Percentiles rank a stretch among this genome's conserved stretches.
Evolutionary conservation across 176 grass and related monocot species (phyloP).

Genomic region (Lolium perenne): DNA sequence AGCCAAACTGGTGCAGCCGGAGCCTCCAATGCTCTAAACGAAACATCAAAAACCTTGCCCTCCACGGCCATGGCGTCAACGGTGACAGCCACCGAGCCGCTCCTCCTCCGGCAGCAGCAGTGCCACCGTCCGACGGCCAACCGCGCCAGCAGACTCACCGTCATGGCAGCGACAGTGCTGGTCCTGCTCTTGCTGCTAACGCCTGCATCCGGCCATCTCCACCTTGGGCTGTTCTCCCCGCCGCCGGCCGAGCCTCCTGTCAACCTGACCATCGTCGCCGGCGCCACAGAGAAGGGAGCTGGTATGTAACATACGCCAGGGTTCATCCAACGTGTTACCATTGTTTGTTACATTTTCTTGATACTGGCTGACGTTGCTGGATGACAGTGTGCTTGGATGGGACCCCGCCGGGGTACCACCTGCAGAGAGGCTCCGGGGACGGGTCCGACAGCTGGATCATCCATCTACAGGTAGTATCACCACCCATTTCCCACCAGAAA

Average conservation of each 20-base stretch:
- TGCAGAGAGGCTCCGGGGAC: constrained; percentile 2
- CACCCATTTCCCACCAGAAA: background rate
- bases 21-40: too few species aligned
- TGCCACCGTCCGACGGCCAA: too few species aligned
- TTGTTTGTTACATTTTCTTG: too few species aligned
- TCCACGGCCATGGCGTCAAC: background rate
- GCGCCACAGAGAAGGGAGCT: constrained; percentile 49
- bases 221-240: too few species aligned
- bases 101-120: background rate
- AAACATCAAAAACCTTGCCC: background rate
- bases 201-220: background rate
- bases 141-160: too few species aligned
- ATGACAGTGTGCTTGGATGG: constrained; percentile 58
- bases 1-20: too few species aligned
- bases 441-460: background rate
- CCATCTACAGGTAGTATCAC: background rate
- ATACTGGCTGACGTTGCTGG: background rate
- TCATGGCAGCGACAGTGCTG: too few species aligned
- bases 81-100: background rate
- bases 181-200: constrained; percentile 23
- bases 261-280: constrained; percentile 49
- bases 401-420: background rate
- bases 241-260: constrained; percentile 23
- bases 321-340: background rate
- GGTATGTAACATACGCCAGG: constrained; percentile 17